These are phyloP conservation scores for Microsporum ferrugineum DNA, from an alignment of 2,329 filamentous ascomycete genomes.

Conservation along the genomic window DNA sequence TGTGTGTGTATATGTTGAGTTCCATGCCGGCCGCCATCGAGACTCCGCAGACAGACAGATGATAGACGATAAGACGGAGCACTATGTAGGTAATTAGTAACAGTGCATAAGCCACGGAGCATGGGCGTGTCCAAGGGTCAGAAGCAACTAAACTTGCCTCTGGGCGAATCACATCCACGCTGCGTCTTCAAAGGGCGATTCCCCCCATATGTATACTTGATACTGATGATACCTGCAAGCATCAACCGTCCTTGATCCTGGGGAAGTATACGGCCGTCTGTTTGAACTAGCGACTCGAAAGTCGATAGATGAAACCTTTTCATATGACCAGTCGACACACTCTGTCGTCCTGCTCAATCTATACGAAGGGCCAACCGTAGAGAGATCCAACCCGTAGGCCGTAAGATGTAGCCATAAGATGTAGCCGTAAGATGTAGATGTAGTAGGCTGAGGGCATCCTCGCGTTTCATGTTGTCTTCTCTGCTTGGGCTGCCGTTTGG, in stretches of 20 bases:
- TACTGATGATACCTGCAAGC: no score
- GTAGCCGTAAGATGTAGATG: no score
- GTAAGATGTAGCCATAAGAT: neutral
- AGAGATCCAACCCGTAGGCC: neutral
- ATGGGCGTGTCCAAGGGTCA: neutral
- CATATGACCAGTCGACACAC: neutral
- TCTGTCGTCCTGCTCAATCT: neutral
- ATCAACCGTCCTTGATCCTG: neutral
- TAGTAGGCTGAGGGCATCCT: no score
- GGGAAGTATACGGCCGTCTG: neutral
- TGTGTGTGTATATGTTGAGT: no score
- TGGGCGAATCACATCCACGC: neutral
- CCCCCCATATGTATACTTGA: no score
- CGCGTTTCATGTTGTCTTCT: neutral
- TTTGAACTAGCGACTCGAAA: neutral
- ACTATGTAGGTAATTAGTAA: neutral
- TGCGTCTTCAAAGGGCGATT: neutral
- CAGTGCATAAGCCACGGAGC: neutral
- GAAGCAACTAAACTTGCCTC: neutral
- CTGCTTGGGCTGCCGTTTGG: neutral
- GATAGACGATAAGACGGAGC: neutral
- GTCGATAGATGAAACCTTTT: neutral
- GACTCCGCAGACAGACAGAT: neutral
- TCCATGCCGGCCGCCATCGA: no score
- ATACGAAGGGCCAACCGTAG: no score